These are phyloP conservation scores for Aechmea fasciata DNA, from an alignment of 176 grass and related monocot species.

Conservation along the genomic window DNA sequence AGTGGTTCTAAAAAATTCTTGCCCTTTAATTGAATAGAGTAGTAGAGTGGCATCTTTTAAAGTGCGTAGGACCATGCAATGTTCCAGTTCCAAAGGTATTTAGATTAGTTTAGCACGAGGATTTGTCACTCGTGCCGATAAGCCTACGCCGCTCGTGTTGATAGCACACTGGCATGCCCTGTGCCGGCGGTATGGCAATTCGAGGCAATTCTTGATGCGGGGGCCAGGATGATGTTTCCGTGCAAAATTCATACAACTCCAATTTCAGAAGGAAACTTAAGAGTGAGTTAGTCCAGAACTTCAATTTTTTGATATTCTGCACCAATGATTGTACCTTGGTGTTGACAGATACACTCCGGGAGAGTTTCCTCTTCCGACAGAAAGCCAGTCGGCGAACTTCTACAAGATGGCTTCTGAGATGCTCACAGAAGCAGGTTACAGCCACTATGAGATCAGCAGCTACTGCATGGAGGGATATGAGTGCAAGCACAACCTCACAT, in stretches of 20 bases:
- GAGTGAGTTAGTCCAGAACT: background rate
- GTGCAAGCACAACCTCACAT: conserved; percentile 82
- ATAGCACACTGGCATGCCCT: too few species aligned
- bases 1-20: conserved; percentile 14
- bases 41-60: background rate
- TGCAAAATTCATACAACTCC: too few species aligned
- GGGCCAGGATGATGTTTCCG: too few species aligned
- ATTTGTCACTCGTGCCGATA: too few species aligned
- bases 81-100: background rate
- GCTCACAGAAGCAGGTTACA: conserved; percentile 62
- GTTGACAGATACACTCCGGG: conserved; percentile 60
- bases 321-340: background rate
- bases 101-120: too few species aligned
- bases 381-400: conserved; percentile 54
- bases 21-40: background rate
- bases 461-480: conserved; percentile 69
- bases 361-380: conserved; percentile 67
- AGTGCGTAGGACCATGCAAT: background rate
- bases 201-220: too few species aligned
- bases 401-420: conserved; percentile 72
- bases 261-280: background rate
- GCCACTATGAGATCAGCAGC: conserved; percentile 87
- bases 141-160: too few species aligned
- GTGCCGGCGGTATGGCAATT: too few species aligned
- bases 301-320: background rate